These are phyloP conservation scores for Kuraishia ogatae DNA, from an alignment of 805 yeast species.

Conservation along the genomic window DNA sequence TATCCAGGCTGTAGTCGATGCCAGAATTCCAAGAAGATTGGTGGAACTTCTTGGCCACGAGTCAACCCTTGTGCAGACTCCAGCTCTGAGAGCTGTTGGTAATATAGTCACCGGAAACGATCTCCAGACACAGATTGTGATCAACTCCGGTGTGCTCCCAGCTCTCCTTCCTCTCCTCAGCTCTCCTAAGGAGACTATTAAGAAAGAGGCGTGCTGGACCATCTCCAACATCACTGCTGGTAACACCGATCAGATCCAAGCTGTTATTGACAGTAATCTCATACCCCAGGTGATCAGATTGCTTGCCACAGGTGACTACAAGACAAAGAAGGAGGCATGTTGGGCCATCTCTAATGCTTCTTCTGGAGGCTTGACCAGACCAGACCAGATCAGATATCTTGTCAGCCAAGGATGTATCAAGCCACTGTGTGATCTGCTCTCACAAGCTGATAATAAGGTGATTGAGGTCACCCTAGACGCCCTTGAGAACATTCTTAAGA, in stretches of 20 bases:
- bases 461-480: slow-evolving; percentile 95
- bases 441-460: slow-evolving; percentile 82
- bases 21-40: slow-evolving; percentile 87
- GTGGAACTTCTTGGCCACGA: slow-evolving; percentile 86
- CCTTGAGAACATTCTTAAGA: slow-evolving; percentile 83
- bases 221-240: slow-evolving; percentile 98
- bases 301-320: slow-evolving; percentile 76
- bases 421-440: slow-evolving; percentile 88
- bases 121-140: slow-evolving; percentile 88
- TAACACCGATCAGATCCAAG: slow-evolving; percentile 89
- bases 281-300: slow-evolving; percentile 85
- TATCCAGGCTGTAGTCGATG: slow-evolving; percentile 94
- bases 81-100: slow-evolving; percentile 95
- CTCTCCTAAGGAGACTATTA: slow-evolving; percentile 83
- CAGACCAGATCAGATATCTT: slow-evolving; percentile 88
- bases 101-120: slow-evolving; percentile 98
- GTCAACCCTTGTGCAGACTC: slow-evolving; percentile 85
- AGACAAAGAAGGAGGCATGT: slow-evolving; percentile 97
- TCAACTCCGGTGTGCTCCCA: slow-evolving; percentile 84
- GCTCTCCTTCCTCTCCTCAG: slow-evolving; percentile 74
- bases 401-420: slow-evolving; percentile 95
- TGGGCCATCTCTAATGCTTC: slow-evolving; percentile 99
- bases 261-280: slow-evolving; percentile 90
- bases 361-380: slow-evolving; percentile 86
- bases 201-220: slow-evolving; percentile 99